Percentiles rank a stretch among this genome's conserved stretches.
phyloP scores from a whole-genome alignment of 805 yeast genomes.

The Pichia heedii region DNA sequence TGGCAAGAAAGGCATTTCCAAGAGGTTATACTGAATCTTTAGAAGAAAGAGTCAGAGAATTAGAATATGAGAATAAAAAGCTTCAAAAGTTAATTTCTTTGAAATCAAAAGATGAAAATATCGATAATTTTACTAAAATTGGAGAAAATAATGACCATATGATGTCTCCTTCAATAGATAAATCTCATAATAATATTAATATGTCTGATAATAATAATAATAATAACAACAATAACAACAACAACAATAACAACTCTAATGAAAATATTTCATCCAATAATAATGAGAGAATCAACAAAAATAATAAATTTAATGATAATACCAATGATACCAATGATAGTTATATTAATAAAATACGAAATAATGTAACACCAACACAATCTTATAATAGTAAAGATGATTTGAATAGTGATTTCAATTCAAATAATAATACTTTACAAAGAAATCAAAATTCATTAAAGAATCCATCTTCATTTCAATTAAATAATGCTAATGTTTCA shows the following conservation, averaged over 20 bases:
- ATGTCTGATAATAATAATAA: background rate
- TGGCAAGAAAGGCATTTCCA: slow-evolving; percentile 82
- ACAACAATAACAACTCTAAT: background rate
- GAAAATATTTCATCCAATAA: background rate
- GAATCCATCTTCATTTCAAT: background rate
- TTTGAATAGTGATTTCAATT: background rate
- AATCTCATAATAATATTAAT: background rate
- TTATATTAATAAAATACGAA: too few relatives aligned
- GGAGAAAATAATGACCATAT: too few relatives aligned
- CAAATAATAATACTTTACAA: background rate
- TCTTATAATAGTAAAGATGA: too few relatives aligned
- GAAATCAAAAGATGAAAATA: slow-evolving; percentile 21
- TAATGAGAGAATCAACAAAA: background rate
- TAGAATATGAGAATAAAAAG: slow-evolving; percentile 72
- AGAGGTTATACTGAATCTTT: slow-evolving; percentile 86
- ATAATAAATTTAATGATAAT: too few relatives aligned
- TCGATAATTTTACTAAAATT: background rate
- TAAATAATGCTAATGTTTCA: slow-evolving; percentile 25
- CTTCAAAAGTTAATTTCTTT: slow-evolving; percentile 53
- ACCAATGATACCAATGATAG: too few relatives aligned
- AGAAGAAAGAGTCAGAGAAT: slow-evolving; percentile 79
- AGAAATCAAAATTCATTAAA: background rate
- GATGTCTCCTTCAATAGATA: too few relatives aligned
- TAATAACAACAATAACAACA: background rate
- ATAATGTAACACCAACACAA: too few relatives aligned